Percentiles rank a stretch among this genome's conserved stretches.
These are phyloP conservation scores for Paracamarosporium sp. DNA, from an alignment of 2,329 filamentous ascomycete species.

Conservation along the genomic window DNA sequence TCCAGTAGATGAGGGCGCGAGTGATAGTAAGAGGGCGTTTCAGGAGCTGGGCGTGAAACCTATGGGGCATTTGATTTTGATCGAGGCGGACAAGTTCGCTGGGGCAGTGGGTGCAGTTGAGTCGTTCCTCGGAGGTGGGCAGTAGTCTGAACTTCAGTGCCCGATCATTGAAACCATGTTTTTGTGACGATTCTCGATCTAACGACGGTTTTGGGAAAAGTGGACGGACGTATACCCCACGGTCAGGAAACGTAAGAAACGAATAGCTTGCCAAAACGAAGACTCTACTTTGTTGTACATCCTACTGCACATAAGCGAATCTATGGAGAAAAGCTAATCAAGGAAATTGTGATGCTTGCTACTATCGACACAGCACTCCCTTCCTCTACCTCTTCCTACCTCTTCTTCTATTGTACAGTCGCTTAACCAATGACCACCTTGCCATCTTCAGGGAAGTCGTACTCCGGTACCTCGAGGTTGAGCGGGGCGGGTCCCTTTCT, in stretches of 20 bases:
- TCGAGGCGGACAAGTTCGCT: slow-evolving; percentile 80
- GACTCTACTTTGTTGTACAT: slow-evolving; percentile 47
- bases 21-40: slow-evolving; percentile 93
- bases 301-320: slow-evolving; percentile 43
- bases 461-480: slow-evolving; percentile 92
- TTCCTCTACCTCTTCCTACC: slow-evolving; percentile 9
- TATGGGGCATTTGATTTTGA: slow-evolving; percentile 82
- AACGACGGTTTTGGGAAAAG: not conserved
- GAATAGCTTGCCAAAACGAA: slow-evolving; percentile 3
- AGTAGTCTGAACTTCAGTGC: slow-evolving; percentile 2
- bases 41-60: slow-evolving; percentile 90
- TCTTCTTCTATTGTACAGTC: slow-evolving; percentile 28
- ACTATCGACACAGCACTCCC: slow-evolving; percentile 40
- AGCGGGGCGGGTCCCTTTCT: slow-evolving; percentile 96
- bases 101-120: slow-evolving; percentile 76
- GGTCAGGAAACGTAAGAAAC: not conserved
- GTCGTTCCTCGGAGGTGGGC: slow-evolving; percentile 67
- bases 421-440: slow-evolving; percentile 89
- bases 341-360: slow-evolving; percentile 42
- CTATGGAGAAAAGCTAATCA: slow-evolving; percentile 33
- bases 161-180: not conserved
- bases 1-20: slow-evolving; percentile 75
- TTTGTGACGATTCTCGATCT: not conserved
- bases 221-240: slow-evolving; percentile 3
- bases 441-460: slow-evolving; percentile 91